Conservation (phyloP, 805 yeast genomes). For the Cyberlindnera euphorbiae region DNA sequence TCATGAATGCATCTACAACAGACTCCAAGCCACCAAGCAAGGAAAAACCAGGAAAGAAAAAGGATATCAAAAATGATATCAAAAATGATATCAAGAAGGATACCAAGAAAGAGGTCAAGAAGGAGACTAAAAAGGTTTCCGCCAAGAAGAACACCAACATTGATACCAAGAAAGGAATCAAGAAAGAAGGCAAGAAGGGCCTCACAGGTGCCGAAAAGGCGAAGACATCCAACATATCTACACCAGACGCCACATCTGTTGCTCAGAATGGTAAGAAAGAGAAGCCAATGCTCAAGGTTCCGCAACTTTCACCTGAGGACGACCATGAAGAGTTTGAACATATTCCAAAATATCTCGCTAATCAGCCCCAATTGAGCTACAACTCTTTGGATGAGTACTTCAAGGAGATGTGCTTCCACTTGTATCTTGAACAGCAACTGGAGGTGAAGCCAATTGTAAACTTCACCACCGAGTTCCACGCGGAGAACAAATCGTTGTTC, state of each 20-base stretch:
- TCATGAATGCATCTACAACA: too few relatives aligned
- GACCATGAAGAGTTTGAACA: slow-evolving; percentile 25
- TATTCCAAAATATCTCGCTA: slow-evolving; percentile 22
- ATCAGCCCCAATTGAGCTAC: slow-evolving; percentile 41
- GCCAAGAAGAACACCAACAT: too few relatives aligned
- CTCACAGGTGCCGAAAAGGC: slow-evolving; percentile 1
- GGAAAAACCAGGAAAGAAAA: not conserved
- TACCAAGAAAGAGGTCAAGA: slow-evolving; percentile 1
- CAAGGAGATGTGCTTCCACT: slow-evolving; percentile 53
- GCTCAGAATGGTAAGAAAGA: too few relatives aligned
- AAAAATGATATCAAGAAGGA: slow-evolving; percentile 2
- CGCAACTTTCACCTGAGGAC: slow-evolving; percentile 9
- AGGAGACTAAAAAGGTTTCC: not conserved
- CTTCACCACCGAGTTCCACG: slow-evolving; percentile 51
- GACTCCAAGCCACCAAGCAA: too few relatives aligned
- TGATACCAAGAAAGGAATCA: not conserved
- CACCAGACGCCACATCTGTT: slow-evolving; percentile 1
- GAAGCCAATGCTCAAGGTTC: slow-evolving; percentile 13
- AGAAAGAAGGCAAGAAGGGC: slow-evolving; percentile 1
- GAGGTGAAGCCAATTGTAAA: slow-evolving; percentile 42
- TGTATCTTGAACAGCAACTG: slow-evolving; percentile 57
- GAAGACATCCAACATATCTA: not conserved
- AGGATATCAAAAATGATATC: not conserved
- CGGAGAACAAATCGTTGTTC: slow-evolving; percentile 35
- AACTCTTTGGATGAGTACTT: slow-evolving; percentile 48